Conservation (phyloP, 2,329 filamentous ascomycete species). For the Microdochium nivale region DNA sequence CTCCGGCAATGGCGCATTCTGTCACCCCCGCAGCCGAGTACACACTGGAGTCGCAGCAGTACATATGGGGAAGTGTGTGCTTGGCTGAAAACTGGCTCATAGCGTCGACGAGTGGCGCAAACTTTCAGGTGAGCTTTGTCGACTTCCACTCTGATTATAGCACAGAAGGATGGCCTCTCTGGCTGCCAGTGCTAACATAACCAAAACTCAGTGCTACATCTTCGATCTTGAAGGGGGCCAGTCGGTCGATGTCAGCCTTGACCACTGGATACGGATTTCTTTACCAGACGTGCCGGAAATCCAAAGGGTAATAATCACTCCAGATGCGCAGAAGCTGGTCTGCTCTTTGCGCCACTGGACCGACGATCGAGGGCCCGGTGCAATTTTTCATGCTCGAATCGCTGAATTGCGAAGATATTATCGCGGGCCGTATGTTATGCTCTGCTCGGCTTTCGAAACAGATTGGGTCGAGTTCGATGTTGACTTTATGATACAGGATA, state of each 20-base stretch:
- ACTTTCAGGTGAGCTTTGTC: conserved; percentile 6
- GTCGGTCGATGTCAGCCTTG: conserved; percentile 8
- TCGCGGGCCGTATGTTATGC: not conserved
- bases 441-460: not conserved
- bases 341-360: conserved; percentile 12
- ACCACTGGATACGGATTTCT: conserved; percentile 7
- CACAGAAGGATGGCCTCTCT: not conserved
- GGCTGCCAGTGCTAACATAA: not conserved
- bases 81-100: conserved; percentile 12
- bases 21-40: conserved; percentile 5
- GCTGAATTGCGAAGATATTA: conserved; percentile 1
- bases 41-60: conserved; percentile 6
- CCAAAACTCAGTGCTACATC: conserved; percentile 9
- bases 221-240: conserved; percentile 11
- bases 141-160: not conserved
- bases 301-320: conserved; percentile 8
- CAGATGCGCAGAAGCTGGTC: conserved; percentile 9
- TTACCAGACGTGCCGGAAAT: conserved; percentile 8
- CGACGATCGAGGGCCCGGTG: conserved; percentile 5
- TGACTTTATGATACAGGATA: not conserved
- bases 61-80: conserved; percentile 11
- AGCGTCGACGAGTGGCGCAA: conserved; percentile 12
- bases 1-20: not conserved
- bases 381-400: conserved; percentile 4
- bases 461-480: not conserved